These are phyloP conservation scores for Fusarium xyrophilum DNA, from an alignment of 2,329 filamentous ascomycete species.

Conservation along the genomic window DNA sequence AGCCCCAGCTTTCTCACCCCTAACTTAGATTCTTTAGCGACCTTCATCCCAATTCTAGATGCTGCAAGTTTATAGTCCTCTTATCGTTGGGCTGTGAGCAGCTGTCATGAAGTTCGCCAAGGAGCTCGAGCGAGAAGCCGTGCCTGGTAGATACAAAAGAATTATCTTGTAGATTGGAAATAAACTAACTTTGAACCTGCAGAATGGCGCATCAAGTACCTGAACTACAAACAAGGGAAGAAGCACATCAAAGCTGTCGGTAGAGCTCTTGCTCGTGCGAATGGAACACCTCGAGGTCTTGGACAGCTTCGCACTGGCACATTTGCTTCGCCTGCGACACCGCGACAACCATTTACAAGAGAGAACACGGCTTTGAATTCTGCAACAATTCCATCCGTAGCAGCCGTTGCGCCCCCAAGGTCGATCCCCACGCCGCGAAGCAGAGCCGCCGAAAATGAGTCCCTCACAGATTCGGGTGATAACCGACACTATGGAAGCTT, in stretches of 20 bases:
- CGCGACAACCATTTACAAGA: slow-evolving; percentile 25
- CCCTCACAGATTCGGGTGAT: slow-evolving; percentile 49
- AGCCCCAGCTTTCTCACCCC: not conserved
- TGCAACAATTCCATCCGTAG: slow-evolving; percentile 13
- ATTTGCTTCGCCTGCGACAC: slow-evolving; percentile 35
- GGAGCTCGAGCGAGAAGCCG: slow-evolving; percentile 84
- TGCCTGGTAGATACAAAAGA: slow-evolving; percentile 67
- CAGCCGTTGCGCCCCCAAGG: slow-evolving; percentile 14
- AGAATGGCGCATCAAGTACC: slow-evolving; percentile 93
- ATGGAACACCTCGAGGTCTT: slow-evolving; percentile 56
- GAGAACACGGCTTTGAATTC: slow-evolving; percentile 11
- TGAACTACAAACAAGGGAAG: slow-evolving; percentile 95
- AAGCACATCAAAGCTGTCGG: slow-evolving; percentile 88
- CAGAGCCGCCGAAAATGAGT: slow-evolving; percentile 48
- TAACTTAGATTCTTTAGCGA: not conserved
- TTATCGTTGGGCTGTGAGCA: slow-evolving; percentile 18
- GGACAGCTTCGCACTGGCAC: slow-evolving; percentile 46
- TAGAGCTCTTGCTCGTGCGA: slow-evolving; percentile 71
- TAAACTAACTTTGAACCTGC: slow-evolving; percentile 10
- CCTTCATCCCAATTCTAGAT: slow-evolving; percentile 14
- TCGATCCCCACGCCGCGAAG: slow-evolving; percentile 32
- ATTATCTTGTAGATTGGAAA: not conserved
- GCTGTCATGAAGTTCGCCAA: slow-evolving; percentile 70
- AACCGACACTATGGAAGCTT: slow-evolving; percentile 62
- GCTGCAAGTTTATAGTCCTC: slow-evolving; percentile 18